These are phyloP conservation scores for Malus domestica DNA, from an alignment of 306 rosid genomes.

Conservation along the genomic window ASM211411v1 NC_041798.1:17094501-17095000, in stretches of 20 bases:
- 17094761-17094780: slow-evolving; percentile 9
- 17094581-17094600: slow-evolving; percentile 5
- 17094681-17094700: not conserved
- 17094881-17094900: not conserved
- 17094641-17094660: slow-evolving; percentile 88
- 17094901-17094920: not conserved
- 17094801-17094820: slow-evolving; percentile 91
- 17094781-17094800: slow-evolving; percentile 61
- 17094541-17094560: not conserved
- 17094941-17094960: not conserved
- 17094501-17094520: not conserved
- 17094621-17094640: slow-evolving; percentile 88
- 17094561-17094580: not conserved
- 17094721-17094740: not conserved
- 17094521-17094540: not conserved
- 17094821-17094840: slow-evolving; percentile 85
- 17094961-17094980: not conserved
- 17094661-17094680: slow-evolving; percentile 62
- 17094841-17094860: slow-evolving; percentile 72
- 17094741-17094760: not conserved
- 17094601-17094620: slow-evolving; percentile 97
- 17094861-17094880: slow-evolving; percentile 17
- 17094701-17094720: not conserved
- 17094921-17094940: not conserved
- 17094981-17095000: not conserved